These are phyloP conservation scores for Petasospora fabianii DNA, from an alignment of 1,139 yeast species.

Conservation along the genomic window DNA sequence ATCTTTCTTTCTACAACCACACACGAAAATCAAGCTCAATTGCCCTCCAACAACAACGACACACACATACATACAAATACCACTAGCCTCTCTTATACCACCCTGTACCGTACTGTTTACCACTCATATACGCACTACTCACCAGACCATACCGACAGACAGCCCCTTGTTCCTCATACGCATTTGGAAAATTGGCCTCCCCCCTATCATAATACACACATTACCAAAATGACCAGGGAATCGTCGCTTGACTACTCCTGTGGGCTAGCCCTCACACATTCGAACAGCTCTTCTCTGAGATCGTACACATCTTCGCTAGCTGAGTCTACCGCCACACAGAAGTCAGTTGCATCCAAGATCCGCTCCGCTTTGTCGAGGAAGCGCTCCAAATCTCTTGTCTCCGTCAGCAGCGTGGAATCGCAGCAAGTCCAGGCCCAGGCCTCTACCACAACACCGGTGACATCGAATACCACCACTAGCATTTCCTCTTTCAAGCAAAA, in stretches of 20 bases:
- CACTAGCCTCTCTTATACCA: too few species aligned
- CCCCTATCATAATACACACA: background rate
- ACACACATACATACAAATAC: too few species aligned
- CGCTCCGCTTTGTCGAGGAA: constrained; percentile 15
- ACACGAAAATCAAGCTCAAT: too few species aligned
- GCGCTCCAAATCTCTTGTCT: constrained; percentile 23
- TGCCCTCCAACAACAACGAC: too few species aligned
- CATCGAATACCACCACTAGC: constrained; percentile 2
- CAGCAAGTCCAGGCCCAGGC: background rate
- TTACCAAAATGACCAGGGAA: constrained; percentile 8
- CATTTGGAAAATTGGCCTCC: too few species aligned
- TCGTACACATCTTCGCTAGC: constrained; percentile 23
- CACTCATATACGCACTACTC: too few species aligned
- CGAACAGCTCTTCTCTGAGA: constrained; percentile 22
- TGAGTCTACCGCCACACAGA: constrained; percentile 18
- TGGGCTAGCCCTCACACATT: constrained; percentile 13
- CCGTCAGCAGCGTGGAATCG: constrained; percentile 8
- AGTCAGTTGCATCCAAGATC: constrained; percentile 13
- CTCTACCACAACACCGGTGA: background rate
- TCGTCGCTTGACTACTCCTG: constrained; percentile 13
- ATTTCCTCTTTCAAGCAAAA: constrained; percentile 3
- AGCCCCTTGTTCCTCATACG: too few species aligned
- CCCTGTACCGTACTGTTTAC: too few species aligned
- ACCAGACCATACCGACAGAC: too few species aligned
- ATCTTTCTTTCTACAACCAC: too few species aligned